Evolutionary conservation across 2,329 filamentous ascomycete species (phyloP).

Genomic region (Scolecobasidium constrictum): DNA sequence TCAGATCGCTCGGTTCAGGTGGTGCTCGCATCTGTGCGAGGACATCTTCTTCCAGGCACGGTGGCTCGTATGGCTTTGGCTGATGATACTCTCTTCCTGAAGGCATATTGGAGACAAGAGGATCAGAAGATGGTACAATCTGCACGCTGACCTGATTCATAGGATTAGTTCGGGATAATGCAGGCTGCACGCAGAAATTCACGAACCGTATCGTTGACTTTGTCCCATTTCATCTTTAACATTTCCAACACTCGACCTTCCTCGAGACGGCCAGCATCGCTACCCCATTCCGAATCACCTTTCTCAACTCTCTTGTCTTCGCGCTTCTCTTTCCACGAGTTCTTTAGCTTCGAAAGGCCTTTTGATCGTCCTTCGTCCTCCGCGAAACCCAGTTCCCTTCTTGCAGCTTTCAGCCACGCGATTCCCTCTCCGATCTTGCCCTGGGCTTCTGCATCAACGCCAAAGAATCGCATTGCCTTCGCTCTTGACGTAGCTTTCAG

Average conservation of each 20-base stretch:
- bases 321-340: constrained; percentile 62
- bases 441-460: constrained; percentile 73
- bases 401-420: constrained; percentile 72
- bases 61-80: constrained; percentile 56
- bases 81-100: constrained; percentile 79
- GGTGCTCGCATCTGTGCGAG: constrained; percentile 50
- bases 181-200: not conserved
- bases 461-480: constrained; percentile 83
- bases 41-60: constrained; percentile 51
- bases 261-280: constrained; percentile 74
- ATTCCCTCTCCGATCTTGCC: constrained; percentile 77
- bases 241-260: constrained; percentile 79
- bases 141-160: constrained; percentile 63
- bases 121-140: constrained; percentile 57
- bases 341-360: constrained; percentile 56
- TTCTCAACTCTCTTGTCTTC: constrained; percentile 74
- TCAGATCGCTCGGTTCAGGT: constrained; percentile 37
- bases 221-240: constrained; percentile 80
- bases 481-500: constrained; percentile 65
- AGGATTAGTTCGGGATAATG: no score
- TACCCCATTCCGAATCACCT: constrained; percentile 55
- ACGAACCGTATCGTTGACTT: constrained; percentile 81
- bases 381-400: constrained; percentile 59
- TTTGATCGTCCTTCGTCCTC: constrained; percentile 36
- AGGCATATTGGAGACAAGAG: constrained; percentile 68